A percentile compares a stretch with the other conserved stretches of the same genome.
These are phyloP conservation scores for Penicillium macrosclerotiorum DNA, from an alignment of 495 filamentous ascomycete genomes.

Conservation along the genomic window DNA sequence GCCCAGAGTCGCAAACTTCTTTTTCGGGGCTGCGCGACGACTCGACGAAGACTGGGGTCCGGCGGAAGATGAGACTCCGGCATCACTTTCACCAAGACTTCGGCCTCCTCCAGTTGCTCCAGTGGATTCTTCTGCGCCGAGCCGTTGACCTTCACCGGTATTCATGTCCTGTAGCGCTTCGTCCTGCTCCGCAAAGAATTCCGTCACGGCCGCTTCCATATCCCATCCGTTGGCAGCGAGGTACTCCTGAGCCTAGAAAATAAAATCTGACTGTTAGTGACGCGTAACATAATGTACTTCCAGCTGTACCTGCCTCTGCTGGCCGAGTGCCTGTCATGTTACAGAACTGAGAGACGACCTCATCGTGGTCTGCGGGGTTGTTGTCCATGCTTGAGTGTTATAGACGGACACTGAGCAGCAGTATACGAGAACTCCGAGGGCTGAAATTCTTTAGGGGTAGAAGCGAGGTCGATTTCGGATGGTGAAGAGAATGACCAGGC, in stretches of 20 bases:
- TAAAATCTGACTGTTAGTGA: constrained; percentile 3
- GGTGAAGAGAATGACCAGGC: constrained; percentile 1
- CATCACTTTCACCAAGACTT: constrained; percentile 33
- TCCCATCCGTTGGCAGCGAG: constrained; percentile 69
- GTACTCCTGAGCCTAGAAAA: constrained; percentile 64
- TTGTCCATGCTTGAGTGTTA: constrained; percentile 49
- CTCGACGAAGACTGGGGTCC: constrained; percentile 29
- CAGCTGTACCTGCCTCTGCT: constrained; percentile 56
- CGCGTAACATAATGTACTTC: too few relatives aligned
- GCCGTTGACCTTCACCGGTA: constrained; percentile 28
- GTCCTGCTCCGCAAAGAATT: constrained; percentile 70
- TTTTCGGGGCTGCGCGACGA: constrained; percentile 36
- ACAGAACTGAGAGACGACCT: constrained; percentile 70
- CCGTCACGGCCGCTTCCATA: constrained; percentile 60
- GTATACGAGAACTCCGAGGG: not conserved
- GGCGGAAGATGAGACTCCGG: constrained; percentile 30
- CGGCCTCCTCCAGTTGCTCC: constrained; percentile 20
- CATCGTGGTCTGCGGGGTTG: constrained; percentile 59
- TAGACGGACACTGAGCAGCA: not conserved
- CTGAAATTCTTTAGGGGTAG: not conserved
- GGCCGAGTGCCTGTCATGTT: constrained; percentile 64
- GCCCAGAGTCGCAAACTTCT: constrained; percentile 57
- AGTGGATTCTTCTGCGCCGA: constrained; percentile 27
- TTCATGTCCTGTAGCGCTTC: constrained; percentile 46
- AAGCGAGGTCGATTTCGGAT: not conserved